Evolutionary conservation across 495 filamentous ascomycete genomes (phyloP).

Genomic region (Penicillium coffeae): DNA sequence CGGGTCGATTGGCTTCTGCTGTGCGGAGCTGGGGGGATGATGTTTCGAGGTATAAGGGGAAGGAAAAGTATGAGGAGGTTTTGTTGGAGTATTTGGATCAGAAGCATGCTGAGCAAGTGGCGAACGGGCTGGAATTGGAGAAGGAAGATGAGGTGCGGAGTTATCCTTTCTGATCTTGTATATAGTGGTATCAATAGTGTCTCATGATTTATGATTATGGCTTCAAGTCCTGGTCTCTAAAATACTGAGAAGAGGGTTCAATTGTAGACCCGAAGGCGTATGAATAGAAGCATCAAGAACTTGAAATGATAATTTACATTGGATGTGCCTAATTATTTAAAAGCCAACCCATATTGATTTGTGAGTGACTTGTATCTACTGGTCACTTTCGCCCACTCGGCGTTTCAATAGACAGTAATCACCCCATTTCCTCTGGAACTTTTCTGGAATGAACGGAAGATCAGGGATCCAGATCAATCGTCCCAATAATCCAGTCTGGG

Average conservation of each 20-base stretch:
- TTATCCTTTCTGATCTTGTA: slow-evolving; percentile 39
- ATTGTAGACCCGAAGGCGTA: no score
- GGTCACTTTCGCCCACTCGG: no score
- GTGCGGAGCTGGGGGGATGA: slow-evolving; percentile 84
- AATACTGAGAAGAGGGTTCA: no score
- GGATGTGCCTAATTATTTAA: no score
- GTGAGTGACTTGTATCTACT: no score
- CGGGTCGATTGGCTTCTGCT: slow-evolving; percentile 66
- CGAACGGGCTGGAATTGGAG: slow-evolving; percentile 56
- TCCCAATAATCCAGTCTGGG: slow-evolving; percentile 66
- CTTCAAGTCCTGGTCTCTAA: no score
- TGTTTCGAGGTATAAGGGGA: slow-evolving; percentile 80
- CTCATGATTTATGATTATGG: background rate
- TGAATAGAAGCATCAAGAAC: no score
- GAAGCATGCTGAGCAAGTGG: slow-evolving; percentile 75
- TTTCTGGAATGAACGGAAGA: slow-evolving; percentile 61
- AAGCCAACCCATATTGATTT: no score
- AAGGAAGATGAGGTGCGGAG: slow-evolving; percentile 55
- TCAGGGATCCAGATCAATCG: slow-evolving; percentile 84
- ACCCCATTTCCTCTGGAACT: slow-evolving; percentile 71
- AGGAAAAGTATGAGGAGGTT: slow-evolving; percentile 72
- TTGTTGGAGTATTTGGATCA: slow-evolving; percentile 78
- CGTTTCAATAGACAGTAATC: slow-evolving; percentile 74
- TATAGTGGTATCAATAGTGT: background rate
- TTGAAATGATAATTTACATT: no score